Evolutionary conservation across 2,329 filamentous ascomycete genomes (phyloP).

Genomic region (Talaromyces funiculosus): DNA sequence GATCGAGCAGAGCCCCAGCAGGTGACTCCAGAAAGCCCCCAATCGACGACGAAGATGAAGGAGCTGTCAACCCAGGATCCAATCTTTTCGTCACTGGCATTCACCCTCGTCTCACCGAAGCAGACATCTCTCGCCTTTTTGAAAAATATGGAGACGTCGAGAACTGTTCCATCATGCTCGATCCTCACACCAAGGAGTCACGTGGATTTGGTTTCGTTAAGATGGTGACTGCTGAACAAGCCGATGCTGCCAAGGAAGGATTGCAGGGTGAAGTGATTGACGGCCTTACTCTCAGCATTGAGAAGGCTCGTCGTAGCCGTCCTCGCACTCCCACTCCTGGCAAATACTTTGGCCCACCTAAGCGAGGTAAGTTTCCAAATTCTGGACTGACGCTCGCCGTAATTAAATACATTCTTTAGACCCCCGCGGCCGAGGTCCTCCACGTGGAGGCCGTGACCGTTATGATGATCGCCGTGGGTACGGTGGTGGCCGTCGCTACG

Average conservation of each 20-base stretch:
- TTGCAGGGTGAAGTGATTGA: conserved; percentile 93
- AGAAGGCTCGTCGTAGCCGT: conserved; percentile 93
- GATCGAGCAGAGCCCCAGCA: conserved; percentile 39
- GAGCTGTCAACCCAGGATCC: conserved; percentile 84
- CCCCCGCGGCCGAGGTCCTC: conserved; percentile 36
- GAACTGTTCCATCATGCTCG: conserved; percentile 99
- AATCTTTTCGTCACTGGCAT: conserved; percentile 99
- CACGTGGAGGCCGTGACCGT: conserved; percentile 39
- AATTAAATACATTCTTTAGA: conserved; percentile 7
- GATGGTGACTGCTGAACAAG: conserved; percentile 92
- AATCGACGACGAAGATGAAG: conserved; percentile 66
- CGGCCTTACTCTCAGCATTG: conserved; percentile 92
- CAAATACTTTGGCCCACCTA: conserved; percentile 98
- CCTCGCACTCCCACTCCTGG: conserved; percentile 94
- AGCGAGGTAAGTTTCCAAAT: conserved; percentile 68
- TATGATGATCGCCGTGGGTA: conserved; percentile 52
- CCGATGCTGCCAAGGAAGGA: conserved; percentile 93
- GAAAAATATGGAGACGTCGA: conserved; percentile 98
- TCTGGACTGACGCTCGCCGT: not conserved
- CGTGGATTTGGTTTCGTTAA: conserved; percentile 99
- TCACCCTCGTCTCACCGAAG: conserved; percentile 82
- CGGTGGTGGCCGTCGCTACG: conserved; percentile 46
- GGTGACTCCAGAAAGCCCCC: conserved; percentile 39
- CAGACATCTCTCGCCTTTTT: conserved; percentile 89
- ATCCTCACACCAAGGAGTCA: conserved; percentile 96